Base-by-base conservation (phyloP, 345 rosid species). In the Acer saccharum region DNA sequence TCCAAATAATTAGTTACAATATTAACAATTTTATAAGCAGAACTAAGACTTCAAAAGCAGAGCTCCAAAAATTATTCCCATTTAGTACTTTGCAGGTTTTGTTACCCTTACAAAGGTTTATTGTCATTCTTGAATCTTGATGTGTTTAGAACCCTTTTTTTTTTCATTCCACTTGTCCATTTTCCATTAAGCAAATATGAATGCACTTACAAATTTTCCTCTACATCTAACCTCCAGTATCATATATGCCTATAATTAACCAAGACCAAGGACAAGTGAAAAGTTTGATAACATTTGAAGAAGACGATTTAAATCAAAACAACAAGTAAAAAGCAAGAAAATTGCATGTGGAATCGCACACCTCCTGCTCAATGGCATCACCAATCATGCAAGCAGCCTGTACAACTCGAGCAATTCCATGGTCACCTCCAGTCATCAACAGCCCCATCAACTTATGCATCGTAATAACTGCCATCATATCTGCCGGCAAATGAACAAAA, bases 311-410 rank as follows among this genome's bases (percentile, higher is more conserved):
- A n/a, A 61, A 65, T 74, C 7, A 57, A 20, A 68, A 72, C 39
- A 35, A 43, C n/a, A 75, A 69, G 35, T 17, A 48, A n/a, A 80
- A 81, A 70, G 46, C 68, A 35, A 35, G 60, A 75, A 64, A 76
- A 64, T 21, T 66, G 52, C 46, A 64, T 25, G 79, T 3, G 50
- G 75, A 69, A 23, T 73, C 64, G 72, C 83, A 17, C 77, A 94
- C 99, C 98, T 96, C 99, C 83, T 94, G 99, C 76, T 96, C 99
- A 85, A 96, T 85, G 60, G 97, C 97, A 73, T 92, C 98, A 11
- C 98, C 99, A 46, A 96, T 85, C 1, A 74, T 23, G 74, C 89
- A 88, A 52, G 97, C 95, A 72, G 98, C 98, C 71, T 83, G 86
- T 70, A 92, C 88, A 78, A 94, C 92, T 80, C 89, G 87, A 32